Conservation (phyloP, 495 filamentous ascomycete species). For the Penicillium atrosanguineum region DNA sequence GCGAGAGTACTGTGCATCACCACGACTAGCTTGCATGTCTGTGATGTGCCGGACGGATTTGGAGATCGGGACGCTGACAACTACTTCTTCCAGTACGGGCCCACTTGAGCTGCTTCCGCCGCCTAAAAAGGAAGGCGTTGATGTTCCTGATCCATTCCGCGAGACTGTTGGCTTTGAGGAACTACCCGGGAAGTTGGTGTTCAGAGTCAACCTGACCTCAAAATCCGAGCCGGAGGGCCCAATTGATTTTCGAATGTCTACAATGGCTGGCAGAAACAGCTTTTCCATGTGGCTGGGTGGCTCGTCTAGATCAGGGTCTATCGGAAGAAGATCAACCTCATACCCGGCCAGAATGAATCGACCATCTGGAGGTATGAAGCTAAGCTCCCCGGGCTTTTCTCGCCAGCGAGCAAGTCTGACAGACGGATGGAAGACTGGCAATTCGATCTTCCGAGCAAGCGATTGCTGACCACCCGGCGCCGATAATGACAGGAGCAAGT, state of each 20-base stretch:
- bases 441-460: constrained; percentile 68
- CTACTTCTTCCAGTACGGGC: constrained; percentile 75
- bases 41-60: constrained; percentile 78
- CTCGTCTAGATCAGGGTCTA: constrained; percentile 43
- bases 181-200: constrained; percentile 54
- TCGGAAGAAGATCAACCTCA: constrained; percentile 85
- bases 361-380: constrained; percentile 93
- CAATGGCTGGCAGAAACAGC: constrained; percentile 74
- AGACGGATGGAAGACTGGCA: constrained; percentile 97
- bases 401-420: constrained; percentile 84
- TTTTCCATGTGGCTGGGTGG: constrained; percentile 54
- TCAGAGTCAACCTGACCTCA: constrained; percentile 77
- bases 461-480: constrained; percentile 72
- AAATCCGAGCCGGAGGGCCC: constrained; percentile 78
- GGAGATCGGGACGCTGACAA: constrained; percentile 79
- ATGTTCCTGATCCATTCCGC: constrained; percentile 48
- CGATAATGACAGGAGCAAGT: constrained; percentile 76
- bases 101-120: constrained; percentile 46
- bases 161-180: constrained; percentile 32
- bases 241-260: constrained; percentile 78
- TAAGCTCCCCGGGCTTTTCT: constrained; percentile 83
- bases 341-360: constrained; percentile 94
- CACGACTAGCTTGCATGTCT: constrained; percentile 77
- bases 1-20: constrained; percentile 77
- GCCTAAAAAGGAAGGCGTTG: constrained; percentile 61